phyloP scores from a whole-genome alignment of 1,284 basidiomycete genomes.

The Pseudozyma thailandica region DNA sequence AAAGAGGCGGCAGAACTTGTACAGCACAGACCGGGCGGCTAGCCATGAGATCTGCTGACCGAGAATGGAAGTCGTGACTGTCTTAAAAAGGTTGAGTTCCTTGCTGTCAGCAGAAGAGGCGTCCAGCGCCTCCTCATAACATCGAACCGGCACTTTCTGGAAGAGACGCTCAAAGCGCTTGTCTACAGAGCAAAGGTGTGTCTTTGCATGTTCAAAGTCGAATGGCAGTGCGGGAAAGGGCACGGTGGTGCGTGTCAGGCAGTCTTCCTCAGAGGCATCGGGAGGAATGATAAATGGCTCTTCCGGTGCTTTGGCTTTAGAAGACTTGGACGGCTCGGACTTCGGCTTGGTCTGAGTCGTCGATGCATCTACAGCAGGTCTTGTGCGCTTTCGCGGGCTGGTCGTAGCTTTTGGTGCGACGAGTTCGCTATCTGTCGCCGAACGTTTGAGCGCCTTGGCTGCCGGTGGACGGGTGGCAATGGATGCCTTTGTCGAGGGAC shows the following conservation, averaged over 20 bases:
- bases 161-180: slow-evolving; percentile 79
- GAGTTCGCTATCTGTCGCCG: slow-evolving; percentile 32
- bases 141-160: slow-evolving; percentile 75
- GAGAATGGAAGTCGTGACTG: slow-evolving; percentile 76
- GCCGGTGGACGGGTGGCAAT: slow-evolving; percentile 23
- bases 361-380: neutral
- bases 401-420: neutral
- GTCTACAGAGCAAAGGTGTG: slow-evolving; percentile 78
- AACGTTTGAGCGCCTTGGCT: slow-evolving; percentile 21
- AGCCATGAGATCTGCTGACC: slow-evolving; percentile 92
- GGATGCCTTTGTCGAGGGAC: slow-evolving; percentile 29
- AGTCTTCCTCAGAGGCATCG: slow-evolving; percentile 41
- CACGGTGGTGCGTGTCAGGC: slow-evolving; percentile 46
- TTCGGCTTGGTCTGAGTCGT: neutral
- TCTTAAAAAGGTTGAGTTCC: slow-evolving; percentile 67
- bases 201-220: slow-evolving; percentile 78
- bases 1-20: slow-evolving; percentile 76
- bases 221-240: slow-evolving; percentile 73
- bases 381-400: slow-evolving; percentile 8
- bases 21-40: slow-evolving; percentile 85
- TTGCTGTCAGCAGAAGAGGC: slow-evolving; percentile 68
- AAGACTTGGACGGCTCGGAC: neutral
- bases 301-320: slow-evolving; percentile 26
- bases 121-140: slow-evolving; percentile 73
- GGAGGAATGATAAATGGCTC: slow-evolving; percentile 43